phyloP scores from a whole-genome alignment of 2,329 filamentous ascomycete species.

The Botrytis paeoniae region DNA sequence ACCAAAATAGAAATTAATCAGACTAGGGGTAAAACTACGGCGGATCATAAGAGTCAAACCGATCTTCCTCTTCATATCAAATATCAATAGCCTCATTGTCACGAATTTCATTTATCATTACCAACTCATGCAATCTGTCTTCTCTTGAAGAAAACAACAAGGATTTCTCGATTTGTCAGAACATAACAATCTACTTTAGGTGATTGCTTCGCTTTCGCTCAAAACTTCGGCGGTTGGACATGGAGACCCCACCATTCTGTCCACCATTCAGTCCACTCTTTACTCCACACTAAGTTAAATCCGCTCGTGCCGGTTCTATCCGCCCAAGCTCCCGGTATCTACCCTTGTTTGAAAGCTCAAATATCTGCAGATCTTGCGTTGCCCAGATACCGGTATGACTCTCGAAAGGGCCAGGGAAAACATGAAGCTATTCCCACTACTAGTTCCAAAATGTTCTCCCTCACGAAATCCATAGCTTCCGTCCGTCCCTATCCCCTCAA shows the following conservation, averaged over 20 bases:
- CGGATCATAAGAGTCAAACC: not conserved
- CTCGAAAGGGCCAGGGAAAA: not conserved
- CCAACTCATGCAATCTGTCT: not conserved
- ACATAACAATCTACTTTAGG: not conserved
- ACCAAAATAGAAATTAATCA: conserved; percentile 6
- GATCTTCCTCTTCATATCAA: not conserved
- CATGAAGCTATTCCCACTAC: not conserved
- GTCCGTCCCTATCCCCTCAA: too few species aligned
- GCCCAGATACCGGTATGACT: not conserved
- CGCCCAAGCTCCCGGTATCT: not conserved
- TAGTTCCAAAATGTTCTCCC: too few species aligned
- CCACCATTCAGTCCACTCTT: not conserved
- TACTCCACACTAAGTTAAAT: not conserved
- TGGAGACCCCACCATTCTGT: conserved; percentile 12
- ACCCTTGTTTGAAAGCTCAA: not conserved
- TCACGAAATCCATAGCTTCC: not conserved
- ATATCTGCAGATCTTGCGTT: not conserved
- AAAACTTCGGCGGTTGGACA: conserved; percentile 12
- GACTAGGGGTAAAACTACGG: not conserved
- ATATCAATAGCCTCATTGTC: not conserved
- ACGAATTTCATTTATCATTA: not conserved
- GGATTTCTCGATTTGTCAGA: not conserved
- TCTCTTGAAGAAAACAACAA: not conserved
- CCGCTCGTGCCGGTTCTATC: conserved; percentile 6
- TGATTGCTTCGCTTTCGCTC: conserved; percentile 11